Evolutionary conservation across 805 yeast species (phyloP).

Genomic region (Cyberlindnera americana): DNA sequence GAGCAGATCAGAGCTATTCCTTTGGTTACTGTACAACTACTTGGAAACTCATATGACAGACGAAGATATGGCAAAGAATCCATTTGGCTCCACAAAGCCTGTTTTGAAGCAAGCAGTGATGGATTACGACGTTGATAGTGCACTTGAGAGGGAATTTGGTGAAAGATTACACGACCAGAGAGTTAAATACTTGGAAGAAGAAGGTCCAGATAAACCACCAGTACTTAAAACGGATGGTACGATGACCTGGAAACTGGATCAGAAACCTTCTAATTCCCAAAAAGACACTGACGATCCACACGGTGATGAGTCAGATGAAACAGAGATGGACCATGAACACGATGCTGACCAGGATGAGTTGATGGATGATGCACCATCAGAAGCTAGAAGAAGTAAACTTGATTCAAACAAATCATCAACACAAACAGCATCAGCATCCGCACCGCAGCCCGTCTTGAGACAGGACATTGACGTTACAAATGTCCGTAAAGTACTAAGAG

Average conservation of each 20-base stretch:
- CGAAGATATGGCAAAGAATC: constrained; percentile 49
- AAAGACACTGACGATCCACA: too few relatives aligned
- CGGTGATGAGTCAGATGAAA: not conserved
- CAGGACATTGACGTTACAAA: constrained; percentile 27
- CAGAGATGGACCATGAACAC: not conserved
- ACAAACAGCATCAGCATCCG: constrained; percentile 1
- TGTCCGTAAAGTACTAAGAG: constrained; percentile 16
- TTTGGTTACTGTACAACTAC: constrained; percentile 82
- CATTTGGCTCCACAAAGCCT: constrained; percentile 50
- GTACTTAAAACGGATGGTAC: constrained; percentile 3
- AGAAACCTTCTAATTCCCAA: not conserved
- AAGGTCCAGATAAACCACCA: constrained; percentile 10
- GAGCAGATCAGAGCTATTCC: constrained; percentile 65
- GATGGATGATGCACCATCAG: not conserved
- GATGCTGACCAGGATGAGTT: not conserved
- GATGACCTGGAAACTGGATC: constrained; percentile 7
- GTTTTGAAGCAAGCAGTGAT: constrained; percentile 24
- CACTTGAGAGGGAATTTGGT: constrained; percentile 42
- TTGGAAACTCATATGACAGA: constrained; percentile 65
- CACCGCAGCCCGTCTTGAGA: constrained; percentile 17
- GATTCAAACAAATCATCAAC: not conserved
- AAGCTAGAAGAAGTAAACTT: not conserved
- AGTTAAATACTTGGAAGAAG: constrained; percentile 31
- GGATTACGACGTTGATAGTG: constrained; percentile 40
- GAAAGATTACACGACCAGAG: constrained; percentile 37